Base-by-base conservation (phyloP, 208 protist genomes). In the Herpetomonas muscarum region DNA sequence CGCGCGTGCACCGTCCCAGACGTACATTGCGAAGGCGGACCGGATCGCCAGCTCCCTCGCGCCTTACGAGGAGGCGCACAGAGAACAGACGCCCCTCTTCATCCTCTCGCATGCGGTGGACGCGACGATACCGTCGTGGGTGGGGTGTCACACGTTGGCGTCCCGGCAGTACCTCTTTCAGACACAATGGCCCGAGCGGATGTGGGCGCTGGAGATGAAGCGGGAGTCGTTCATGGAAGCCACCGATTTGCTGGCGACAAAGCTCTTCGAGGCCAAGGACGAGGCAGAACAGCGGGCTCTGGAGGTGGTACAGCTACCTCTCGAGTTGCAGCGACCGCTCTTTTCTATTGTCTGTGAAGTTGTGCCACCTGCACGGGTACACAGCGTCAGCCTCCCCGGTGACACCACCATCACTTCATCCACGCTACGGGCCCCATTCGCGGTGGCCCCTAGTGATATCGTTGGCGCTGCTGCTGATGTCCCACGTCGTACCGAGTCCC, bases 171-270 rank as follows among this genome's bases (percentile, higher is more conserved):
- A 70, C 47, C 60, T 83, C 21, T 69, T 85, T 17, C 52, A 71
- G 10, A 42, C 55, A 0, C 55, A 75, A 1, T 90, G 82, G 82
- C 55, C 57, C 22, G 69, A 79, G 13, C 47, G 29, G 13, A 54
- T 90, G 72, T 79, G 78, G 75, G 60, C 64, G 29, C 45, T 88
- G 36, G 85, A 92, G 45, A 61, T 55, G 36, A 52, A 66, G 24
- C 61, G 67, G 0, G 61, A 50, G 9, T n/a, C 44, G 7, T 30
- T 85, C n/a, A 46, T 21, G 0, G 45, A 22, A 1, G 62, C 50
- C 0, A 53, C 42, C 24, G 54, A 48, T 0, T 25, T 44, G 4
- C 22, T 67, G 10, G 28, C 62, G n/a, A 22, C 25, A 3, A 15
- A 25, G 22, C 36, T 71, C 4, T 24, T 54, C 15, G 7, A 7